Percentiles rank a stretch among this genome's conserved stretches.
Conservation (phyloP, 148 eudicot species). For the Rhododendron kiyosumense region DNA sequence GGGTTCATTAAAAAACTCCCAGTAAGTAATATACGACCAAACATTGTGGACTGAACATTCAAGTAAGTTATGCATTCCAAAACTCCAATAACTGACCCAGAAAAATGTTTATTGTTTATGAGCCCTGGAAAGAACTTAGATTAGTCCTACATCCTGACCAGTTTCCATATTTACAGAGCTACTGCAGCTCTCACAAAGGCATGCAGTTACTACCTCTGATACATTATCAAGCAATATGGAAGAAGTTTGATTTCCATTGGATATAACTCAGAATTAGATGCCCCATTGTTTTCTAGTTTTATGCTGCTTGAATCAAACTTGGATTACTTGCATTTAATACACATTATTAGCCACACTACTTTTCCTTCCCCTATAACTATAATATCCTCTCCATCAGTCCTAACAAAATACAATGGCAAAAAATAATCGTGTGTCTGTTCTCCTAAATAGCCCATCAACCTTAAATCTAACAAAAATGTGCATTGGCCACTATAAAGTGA, state of each 20-base stretch:
- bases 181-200: not conserved
- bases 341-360: not conserved
- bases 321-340: not conserved
- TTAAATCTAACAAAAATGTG: not conserved
- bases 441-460: not conserved
- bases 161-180: not conserved
- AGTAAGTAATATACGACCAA: not conserved
- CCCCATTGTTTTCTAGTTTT: not conserved
- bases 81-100: not conserved
- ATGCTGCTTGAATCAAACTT: not conserved
- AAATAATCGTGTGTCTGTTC: not conserved
- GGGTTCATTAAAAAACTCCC: not conserved
- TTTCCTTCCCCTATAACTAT: not conserved
- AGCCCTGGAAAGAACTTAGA: not conserved
- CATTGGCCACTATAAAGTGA: not conserved
- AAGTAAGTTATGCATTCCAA: conserved; percentile 4
- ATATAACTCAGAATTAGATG: not conserved
- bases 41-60: not conserved
- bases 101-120: not conserved
- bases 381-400: not conserved
- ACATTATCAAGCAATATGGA: not conserved
- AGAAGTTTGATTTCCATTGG: not conserved
- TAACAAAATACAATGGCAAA: not conserved
- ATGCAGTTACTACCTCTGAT: not conserved
- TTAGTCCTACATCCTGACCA: not conserved